A percentile compares a stretch with the other conserved stretches of the same genome.
These are phyloP conservation scores for Cutaneotrichosporon spelunceum DNA, from an alignment of 1,284 basidiomycete species.

Conservation along the genomic window DNA sequence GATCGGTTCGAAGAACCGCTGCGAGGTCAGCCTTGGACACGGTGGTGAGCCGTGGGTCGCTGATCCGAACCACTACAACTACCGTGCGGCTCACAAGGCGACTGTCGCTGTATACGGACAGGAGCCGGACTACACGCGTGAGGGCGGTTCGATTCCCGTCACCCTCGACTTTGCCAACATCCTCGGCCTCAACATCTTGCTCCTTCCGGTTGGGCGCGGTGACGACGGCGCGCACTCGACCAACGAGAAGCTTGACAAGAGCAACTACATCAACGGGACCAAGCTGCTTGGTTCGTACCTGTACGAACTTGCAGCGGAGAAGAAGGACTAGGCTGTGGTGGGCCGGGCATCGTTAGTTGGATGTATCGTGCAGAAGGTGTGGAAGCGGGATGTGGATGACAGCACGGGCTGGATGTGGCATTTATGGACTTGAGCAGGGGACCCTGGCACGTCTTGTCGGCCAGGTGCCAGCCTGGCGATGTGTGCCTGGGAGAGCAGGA, in stretches of 20 bases:
- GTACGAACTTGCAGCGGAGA: slow-evolving; percentile 65
- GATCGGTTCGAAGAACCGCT: slow-evolving; percentile 75
- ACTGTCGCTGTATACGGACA: slow-evolving; percentile 71
- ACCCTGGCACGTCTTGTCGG: background rate
- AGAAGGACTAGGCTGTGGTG: slow-evolving; percentile 14
- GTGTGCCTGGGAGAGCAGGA: background rate
- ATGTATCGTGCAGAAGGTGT: background rate
- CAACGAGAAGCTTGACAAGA: slow-evolving; percentile 92
- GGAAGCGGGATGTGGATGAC: too few species aligned
- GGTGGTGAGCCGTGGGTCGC: slow-evolving; percentile 86
- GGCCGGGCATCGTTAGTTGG: background rate
- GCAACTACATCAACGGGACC: slow-evolving; percentile 81
- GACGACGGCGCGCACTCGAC: slow-evolving; percentile 83
- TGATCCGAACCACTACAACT: slow-evolving; percentile 77
- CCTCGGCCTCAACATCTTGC: slow-evolving; percentile 66
- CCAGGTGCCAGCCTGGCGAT: background rate
- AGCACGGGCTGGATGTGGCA: too few species aligned
- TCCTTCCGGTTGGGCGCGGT: slow-evolving; percentile 88
- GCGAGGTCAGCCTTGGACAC: slow-evolving; percentile 66
- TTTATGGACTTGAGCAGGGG: background rate
- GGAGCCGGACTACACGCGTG: slow-evolving; percentile 82
- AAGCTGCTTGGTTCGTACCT: slow-evolving; percentile 79
- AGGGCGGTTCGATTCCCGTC: slow-evolving; percentile 92
- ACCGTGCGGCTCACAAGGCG: slow-evolving; percentile 78
- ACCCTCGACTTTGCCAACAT: slow-evolving; percentile 93